Base-by-base conservation (phyloP, 1,139 yeast species). In the Pichia sp. region DNA sequence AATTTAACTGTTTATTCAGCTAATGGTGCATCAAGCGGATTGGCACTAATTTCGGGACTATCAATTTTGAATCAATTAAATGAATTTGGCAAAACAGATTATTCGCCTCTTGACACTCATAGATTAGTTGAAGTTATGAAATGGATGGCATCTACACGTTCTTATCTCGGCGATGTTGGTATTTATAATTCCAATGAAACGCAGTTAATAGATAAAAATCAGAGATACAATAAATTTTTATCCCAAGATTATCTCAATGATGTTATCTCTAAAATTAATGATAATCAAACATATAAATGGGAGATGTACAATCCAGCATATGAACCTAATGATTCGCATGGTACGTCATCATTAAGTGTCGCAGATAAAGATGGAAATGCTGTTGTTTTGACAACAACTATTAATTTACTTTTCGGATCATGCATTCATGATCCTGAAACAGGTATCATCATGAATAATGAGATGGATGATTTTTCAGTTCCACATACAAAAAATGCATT, bases 401-500 rank as follows among this genome's bases (percentile, higher is more conserved):
- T 92, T n/a, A 92, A 92, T 60, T 67, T 89, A 41, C 64, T 78
- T 40, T 92, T 89, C 64, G 98, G 97, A 0, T 81, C 92, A 11
- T 61, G 80, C 56, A 80, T 90, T 6, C 85, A 83, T 59, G 97
- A 90, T 60, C 82, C 83, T 2, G 61, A 51, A 1, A 90, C 97
- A 0, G 97, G 97, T 1, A 69, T 92, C 12, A 73, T 92, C 8
- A 67, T 92, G 57, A 92, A 92, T 66, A 82, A 87, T 54, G 89
- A 92, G 62, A 90, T 92, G 97, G 97, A 92, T 63, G 97, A 92
- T 62, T 92, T 92, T 58, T 82, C 95, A 16, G 70, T 78, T 35
- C 92, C 95, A 1, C 59, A 63, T 8, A 64, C 71, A 7, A 70
- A 76, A 32, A 92, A 92, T 64, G 83, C 90, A 12, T 92, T 89